A percentile compares a stretch with the other conserved stretches of the same genome.
These are phyloP conservation scores for Russula abietina DNA, from an alignment of 768 basidiomycete species.

Conservation along the genomic window DNA sequence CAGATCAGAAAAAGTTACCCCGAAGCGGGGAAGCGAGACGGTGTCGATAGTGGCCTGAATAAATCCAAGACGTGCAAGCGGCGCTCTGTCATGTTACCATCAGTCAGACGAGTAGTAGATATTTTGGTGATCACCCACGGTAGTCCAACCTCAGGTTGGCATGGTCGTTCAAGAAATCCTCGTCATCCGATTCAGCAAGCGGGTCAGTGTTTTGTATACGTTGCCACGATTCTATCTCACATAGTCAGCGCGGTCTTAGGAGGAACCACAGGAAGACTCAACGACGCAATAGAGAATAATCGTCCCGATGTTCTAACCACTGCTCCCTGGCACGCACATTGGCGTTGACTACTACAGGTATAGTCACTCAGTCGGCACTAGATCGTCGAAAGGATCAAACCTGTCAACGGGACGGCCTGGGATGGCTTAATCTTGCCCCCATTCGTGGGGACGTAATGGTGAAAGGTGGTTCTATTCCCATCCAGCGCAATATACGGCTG, in stretches of 20 bases:
- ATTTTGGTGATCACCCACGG: constrained; percentile 38
- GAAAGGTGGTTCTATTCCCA: constrained; percentile 24
- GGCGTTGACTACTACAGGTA: constrained; percentile 17
- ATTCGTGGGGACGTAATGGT: constrained; percentile 25
- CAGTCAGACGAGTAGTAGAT: neutral
- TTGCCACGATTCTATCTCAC: constrained; percentile 63
- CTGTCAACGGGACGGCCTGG: constrained; percentile 14
- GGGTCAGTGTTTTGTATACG: constrained; percentile 57
- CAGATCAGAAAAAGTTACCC: constrained; percentile 4
- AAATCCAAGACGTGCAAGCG: constrained; percentile 24
- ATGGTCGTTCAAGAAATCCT: constrained; percentile 55
- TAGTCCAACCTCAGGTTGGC: constrained; percentile 49
- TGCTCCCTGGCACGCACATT: constrained; percentile 14
- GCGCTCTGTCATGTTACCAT: constrained; percentile 15
- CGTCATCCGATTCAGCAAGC: constrained; percentile 67
- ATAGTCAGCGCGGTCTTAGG: constrained; percentile 16
- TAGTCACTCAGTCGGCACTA: neutral
- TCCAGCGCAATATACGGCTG: constrained; percentile 23
- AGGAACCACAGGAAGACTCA: neutral
- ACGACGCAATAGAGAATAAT: constrained; percentile 45
- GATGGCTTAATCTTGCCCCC: constrained; percentile 15
- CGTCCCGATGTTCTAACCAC: constrained; percentile 20
- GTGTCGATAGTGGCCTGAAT: constrained; percentile 12
- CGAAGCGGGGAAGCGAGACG: constrained; percentile 14
- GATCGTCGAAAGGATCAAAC: constrained; percentile 14